Percentiles rank a stretch among this genome's conserved stretches.
These are phyloP conservation scores for Lichtheimia corymbifera DNA, from an alignment of 371 early-diverging fungal genomes.

Conservation along the genomic window DNA sequence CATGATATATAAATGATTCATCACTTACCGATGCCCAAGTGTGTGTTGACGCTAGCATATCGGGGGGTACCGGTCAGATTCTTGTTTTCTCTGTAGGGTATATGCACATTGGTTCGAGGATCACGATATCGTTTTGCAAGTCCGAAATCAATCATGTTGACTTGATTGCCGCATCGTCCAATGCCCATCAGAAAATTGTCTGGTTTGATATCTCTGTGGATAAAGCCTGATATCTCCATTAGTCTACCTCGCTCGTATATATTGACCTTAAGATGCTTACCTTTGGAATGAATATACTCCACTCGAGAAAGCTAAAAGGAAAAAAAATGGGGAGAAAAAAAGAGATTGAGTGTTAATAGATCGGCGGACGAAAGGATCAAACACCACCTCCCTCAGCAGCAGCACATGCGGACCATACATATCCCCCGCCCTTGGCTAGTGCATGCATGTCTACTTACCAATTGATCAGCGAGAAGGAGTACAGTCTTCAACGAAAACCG, in stretches of 20 bases:
- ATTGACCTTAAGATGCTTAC: constrained; percentile 4
- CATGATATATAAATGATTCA: not conserved
- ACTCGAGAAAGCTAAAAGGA: constrained; percentile 85
- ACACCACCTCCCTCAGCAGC: not conserved
- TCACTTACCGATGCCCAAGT: constrained; percentile 86
- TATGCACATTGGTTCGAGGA: constrained; percentile 94
- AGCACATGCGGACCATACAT: not conserved
- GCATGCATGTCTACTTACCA: constrained; percentile 61
- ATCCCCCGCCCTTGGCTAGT: not conserved
- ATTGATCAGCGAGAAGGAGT: constrained; percentile 95
- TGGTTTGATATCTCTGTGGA: constrained; percentile 91
- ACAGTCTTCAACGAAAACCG: constrained; percentile 98
- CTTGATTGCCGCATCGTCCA: constrained; percentile 90
- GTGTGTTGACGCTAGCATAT: constrained; percentile 98
- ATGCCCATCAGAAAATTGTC: constrained; percentile 99
- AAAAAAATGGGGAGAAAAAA: not conserved
- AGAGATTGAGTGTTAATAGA: not conserved
- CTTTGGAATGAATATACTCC: constrained; percentile 97
- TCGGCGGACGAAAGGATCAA: constrained; percentile 1
- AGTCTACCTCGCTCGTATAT: not conserved
- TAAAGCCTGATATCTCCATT: constrained; percentile 29
- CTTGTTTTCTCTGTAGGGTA: constrained; percentile 96
- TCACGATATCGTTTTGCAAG: constrained; percentile 97
- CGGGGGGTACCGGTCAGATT: constrained; percentile 99
- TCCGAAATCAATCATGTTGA: constrained; percentile 99